A percentile compares a stretch with the other conserved stretches of the same genome.
Evolutionary conservation across 2,329 filamentous ascomycete species (phyloP).

Genomic region (Apiospora phragmitis): DNA sequence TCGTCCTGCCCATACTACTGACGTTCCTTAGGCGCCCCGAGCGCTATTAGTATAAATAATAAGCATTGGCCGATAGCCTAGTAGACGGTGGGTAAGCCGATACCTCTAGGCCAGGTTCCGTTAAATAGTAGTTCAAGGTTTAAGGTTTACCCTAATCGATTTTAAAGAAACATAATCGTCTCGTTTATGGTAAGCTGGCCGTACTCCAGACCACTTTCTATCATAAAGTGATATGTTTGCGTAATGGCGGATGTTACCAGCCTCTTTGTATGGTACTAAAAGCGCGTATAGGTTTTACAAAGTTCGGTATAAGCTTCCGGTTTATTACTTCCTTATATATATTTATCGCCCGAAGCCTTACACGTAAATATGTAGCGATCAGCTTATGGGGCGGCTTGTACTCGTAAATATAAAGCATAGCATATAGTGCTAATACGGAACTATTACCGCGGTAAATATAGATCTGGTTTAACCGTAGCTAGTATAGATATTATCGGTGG

Average conservation of each 20-base stretch:
- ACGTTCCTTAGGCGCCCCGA: constrained; percentile 37
- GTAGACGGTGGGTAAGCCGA: constrained; percentile 21
- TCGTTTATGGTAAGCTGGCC: constrained; percentile 44
- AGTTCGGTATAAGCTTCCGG: constrained; percentile 27
- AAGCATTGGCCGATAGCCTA: constrained; percentile 32
- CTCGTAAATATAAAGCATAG: constrained; percentile 37
- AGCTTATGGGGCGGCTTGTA: constrained; percentile 52
- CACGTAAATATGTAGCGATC: constrained; percentile 39
- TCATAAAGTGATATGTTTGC: constrained; percentile 52
- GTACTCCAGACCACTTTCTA: constrained; percentile 44
- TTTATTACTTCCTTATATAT: constrained; percentile 38
- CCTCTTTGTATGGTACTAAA: constrained; percentile 36
- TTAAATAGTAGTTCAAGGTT: constrained; percentile 33
- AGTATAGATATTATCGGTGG: constrained; percentile 16
- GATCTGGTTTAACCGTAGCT: constrained; percentile 35
- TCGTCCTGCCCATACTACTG: constrained; percentile 31
- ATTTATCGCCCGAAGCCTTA: constrained; percentile 42
- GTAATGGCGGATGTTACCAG: constrained; percentile 44
- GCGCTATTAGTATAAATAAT: constrained; percentile 30
- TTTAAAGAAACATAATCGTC: constrained; percentile 45
- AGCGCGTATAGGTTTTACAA: constrained; percentile 30
- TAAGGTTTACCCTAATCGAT: constrained; percentile 29
- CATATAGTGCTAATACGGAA: constrained; percentile 9
- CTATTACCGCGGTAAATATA: constrained; percentile 26
- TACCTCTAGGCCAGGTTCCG: constrained; percentile 28